Evolutionary conservation across 2,329 filamentous ascomycete species (phyloP).

Genomic region (Aspergillus calidoustus): DNA sequence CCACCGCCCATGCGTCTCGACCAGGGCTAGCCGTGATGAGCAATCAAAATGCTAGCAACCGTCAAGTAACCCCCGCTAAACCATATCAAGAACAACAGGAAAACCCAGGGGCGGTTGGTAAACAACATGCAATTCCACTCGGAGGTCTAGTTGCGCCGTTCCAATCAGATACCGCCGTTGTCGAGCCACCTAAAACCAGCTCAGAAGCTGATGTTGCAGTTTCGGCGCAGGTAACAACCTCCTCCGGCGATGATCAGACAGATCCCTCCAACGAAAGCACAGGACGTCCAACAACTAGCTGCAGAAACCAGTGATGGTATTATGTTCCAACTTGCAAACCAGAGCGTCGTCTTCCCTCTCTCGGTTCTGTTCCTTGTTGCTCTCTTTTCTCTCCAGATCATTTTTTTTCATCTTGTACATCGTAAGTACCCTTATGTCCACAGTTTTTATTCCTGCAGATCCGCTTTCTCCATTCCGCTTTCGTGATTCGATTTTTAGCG

Average conservation of each 20-base stretch:
- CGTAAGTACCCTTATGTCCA: neutral
- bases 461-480: neutral
- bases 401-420: neutral
- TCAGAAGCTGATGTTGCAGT: neutral
- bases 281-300: neutral
- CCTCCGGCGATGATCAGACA: neutral
- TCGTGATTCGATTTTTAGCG: neutral
- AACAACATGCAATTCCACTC: neutral
- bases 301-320: conserved; percentile 8
- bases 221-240: neutral
- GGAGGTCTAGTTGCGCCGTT: neutral
- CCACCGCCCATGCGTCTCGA: neutral
- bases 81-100: neutral
- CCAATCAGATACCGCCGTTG: neutral
- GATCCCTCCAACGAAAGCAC: neutral
- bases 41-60: neutral
- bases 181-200: neutral
- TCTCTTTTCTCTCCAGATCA: neutral
- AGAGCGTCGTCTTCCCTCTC: neutral
- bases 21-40: neutral
- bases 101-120: neutral
- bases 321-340: neutral
- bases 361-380: neutral
- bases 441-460: neutral
- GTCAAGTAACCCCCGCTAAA: neutral